Conservation (phyloP, 2,329 filamentous ascomycete genomes). For the Neofusicoccum ribis region DNA sequence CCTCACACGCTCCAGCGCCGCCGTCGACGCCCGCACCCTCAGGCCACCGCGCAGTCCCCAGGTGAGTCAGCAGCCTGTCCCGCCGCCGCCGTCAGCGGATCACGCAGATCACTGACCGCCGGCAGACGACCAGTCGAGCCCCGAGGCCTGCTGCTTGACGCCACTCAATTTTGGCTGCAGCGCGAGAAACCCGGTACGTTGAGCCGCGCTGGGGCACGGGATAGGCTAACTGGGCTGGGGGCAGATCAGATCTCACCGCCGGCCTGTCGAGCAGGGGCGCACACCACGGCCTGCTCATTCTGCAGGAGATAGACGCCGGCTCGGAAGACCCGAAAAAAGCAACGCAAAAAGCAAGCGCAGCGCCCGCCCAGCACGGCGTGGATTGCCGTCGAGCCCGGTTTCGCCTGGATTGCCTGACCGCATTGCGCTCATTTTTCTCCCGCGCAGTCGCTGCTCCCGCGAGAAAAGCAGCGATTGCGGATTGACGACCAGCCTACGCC, state of each 20-base stretch:
- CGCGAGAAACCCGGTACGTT: constrained; percentile 19
- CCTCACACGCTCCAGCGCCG: constrained; percentile 5
- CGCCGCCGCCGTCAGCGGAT: constrained; percentile 8
- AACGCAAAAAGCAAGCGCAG: constrained; percentile 12
- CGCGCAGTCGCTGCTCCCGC: not conserved
- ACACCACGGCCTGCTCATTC: not conserved
- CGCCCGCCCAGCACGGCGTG: not conserved
- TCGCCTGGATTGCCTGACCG: constrained; percentile 13
- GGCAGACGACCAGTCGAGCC: constrained; percentile 16
- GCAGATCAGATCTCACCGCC: constrained; percentile 20
- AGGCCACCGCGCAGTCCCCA: not conserved
- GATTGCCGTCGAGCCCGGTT: constrained; percentile 12
- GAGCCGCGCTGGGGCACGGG: constrained; percentile 17
- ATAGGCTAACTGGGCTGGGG: constrained; percentile 13
- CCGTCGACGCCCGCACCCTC: not conserved
- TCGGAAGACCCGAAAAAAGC: constrained; percentile 20
- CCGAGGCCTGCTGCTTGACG: constrained; percentile 11
- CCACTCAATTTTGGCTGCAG: constrained; percentile 22
- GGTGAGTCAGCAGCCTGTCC: constrained; percentile 9
- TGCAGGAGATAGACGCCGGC: constrained; percentile 20
- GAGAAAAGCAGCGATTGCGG: constrained; percentile 6
- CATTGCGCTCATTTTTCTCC: constrained; percentile 16
- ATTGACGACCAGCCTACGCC: constrained; percentile 2
- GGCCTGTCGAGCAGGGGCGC: constrained; percentile 9
- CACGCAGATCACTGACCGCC: constrained; percentile 19